Base-by-base conservation (phyloP, 2,329 filamentous ascomycete species). In the Colletotrichum truncatum region DNA sequence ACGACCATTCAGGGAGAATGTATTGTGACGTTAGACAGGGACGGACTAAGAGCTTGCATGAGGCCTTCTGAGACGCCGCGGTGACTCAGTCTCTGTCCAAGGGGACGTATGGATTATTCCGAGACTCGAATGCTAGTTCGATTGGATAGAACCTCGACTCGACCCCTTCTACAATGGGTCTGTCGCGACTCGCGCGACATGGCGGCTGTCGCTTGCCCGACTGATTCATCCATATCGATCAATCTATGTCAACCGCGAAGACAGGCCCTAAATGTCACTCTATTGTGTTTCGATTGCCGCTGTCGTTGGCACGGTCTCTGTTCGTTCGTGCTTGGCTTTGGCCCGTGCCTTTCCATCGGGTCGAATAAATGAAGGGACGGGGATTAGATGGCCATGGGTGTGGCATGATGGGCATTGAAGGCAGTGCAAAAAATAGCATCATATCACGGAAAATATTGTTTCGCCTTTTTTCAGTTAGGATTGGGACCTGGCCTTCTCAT, bases 201-300 rank as follows among this genome's bases (percentile, higher is more conserved):
- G 48, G 56, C 56, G 62, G 48, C 18, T 61, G 32, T 65, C 62
- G 62, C 62, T 65, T 65, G 41, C 28, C 28, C 21, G 26, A 21
- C 39, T 61, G 48, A 48, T 61, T 49, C 39, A 54, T 32, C 41
- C 12, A 38, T 11, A 60, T 23, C 30, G 21, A 48, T 16, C 55
- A 34, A 28, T 38, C 28, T 21, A 52, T 49, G 45, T 52, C 56
- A 51, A 46, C 58, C 39, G 52, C 46, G 23, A 39, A 48, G 25
- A 34, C 18, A 48, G 48, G 49, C 48, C 48, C 10, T 32, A 28
- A 32, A 51, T 54, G 48, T 52, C 39, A 60, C 48, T 39, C n/a
- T 43, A 34, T 26, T 30, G 28, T 65, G 62, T 62, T 65, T 65
- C 49, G 16, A 55, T 56, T 62, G 49, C 62, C 62, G 62, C 62